Base-by-base conservation (phyloP, 495 filamentous ascomycete species). In the Penicillium psychrofluorescens region DNA sequence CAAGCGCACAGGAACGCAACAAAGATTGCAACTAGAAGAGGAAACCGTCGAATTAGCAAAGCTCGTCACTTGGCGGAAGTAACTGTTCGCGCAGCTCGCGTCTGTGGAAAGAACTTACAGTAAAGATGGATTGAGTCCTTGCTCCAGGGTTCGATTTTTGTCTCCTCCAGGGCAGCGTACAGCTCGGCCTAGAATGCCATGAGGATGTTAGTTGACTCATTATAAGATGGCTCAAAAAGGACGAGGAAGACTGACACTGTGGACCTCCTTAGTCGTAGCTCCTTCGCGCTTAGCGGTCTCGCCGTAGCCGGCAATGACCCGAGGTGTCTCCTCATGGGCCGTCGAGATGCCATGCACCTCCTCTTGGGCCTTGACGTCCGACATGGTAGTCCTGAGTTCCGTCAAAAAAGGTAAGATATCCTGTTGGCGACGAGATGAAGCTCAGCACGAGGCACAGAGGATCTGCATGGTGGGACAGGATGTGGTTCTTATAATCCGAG, bases 151-250 rank as follows among this genome's bases (percentile, higher is more conserved):
- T 74, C 62, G 52, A 81, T 79, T 35, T 75, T 68, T 29, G 74
- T 71, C 51, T 78, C 75, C 37, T 76, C 58, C 45, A 80, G 67
- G 29, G 77, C 76, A 29, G 78, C 76, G 50, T 59, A 81, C 11
- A 81, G 60, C 28, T 78, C 76, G 60, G 77, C 77, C 76, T 78
- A 43, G 10, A 8, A 15, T 11, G 8, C 8, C 29, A 22, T 37
- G 11, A 14, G 12, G 7, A 16, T 15, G 28, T 11, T 12, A 29
- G 6, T 11, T 29, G 11, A 11, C 35, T 3, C 11, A 22, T 22
- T 22, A 22, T 22, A 22, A 14, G 16, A n/a, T 39, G 14, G 6
- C 36, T 15, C 2, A 16, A 11, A 35, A 27, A n/a, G 35, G 8
- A 1, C 16, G 22, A 22, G 22, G 22, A 22, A 36, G 38, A 70